phyloP scores from a whole-genome alignment of 1,139 yeast genomes.

The Scheffersomyces illinoinensis region DNA sequence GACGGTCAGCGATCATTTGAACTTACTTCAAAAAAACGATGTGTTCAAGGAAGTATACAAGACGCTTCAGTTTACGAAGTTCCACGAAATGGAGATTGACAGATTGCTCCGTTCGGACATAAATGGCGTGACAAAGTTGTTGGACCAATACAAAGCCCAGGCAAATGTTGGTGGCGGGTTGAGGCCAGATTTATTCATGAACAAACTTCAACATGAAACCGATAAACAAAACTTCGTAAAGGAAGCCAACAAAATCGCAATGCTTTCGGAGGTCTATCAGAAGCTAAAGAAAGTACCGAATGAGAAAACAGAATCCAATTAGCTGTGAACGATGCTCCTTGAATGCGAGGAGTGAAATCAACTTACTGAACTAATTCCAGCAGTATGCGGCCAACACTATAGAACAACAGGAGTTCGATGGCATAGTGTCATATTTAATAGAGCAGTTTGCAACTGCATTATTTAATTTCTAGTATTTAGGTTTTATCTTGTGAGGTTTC shows the following conservation, averaged over 20 bases:
- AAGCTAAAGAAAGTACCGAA: neutral
- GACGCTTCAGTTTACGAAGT: conserved; percentile 25
- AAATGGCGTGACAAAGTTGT: conserved; percentile 6
- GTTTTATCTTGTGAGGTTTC: neutral
- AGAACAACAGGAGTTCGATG: neutral
- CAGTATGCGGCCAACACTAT: neutral
- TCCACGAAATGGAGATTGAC: conserved; percentile 29
- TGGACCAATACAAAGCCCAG: conserved; percentile 6
- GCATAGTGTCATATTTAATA: neutral
- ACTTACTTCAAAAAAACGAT: conserved; percentile 25
- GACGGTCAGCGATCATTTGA: conserved; percentile 26
- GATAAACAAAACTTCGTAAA: conserved; percentile 13
- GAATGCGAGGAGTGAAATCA: neutral
- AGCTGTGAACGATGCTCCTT: neutral
- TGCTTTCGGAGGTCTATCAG: neutral
- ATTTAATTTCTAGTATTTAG: neutral
- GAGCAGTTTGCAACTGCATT: neutral
- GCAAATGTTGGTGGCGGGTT: conserved; percentile 16
- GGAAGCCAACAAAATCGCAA: conserved; percentile 15
- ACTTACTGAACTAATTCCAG: neutral
- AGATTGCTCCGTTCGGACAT: conserved; percentile 8
- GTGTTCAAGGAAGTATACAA: conserved; percentile 26
- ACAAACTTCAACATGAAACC: conserved; percentile 17
- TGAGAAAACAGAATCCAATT: neutral
- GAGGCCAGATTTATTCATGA: conserved; percentile 29